phyloP scores from a whole-genome alignment of 78 protist genomes.

The Corallochytrium limacisporum region DNA sequence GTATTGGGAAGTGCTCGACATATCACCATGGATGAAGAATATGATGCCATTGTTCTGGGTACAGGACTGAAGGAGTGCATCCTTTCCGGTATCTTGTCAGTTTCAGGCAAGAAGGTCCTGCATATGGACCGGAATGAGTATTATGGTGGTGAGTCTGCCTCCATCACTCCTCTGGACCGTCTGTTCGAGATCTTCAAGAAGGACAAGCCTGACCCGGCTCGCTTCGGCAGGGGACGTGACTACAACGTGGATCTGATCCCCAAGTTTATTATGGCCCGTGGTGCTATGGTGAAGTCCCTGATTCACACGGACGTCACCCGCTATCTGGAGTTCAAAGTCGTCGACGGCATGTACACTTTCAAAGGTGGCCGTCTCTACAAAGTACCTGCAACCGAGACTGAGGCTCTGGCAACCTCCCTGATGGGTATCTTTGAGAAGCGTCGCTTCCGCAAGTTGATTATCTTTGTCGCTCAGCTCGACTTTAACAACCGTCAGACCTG shows the following conservation, averaged over 20 bases:
- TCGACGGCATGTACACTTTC: slow-evolving; percentile 79
- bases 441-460: slow-evolving; percentile 65
- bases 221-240: slow-evolving; percentile 76
- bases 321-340: slow-evolving; percentile 88
- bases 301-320: slow-evolving; percentile 82
- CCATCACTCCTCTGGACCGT: slow-evolving; percentile 65
- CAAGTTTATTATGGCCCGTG: slow-evolving; percentile 88
- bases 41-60: slow-evolving; percentile 83
- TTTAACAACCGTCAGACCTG: slow-evolving; percentile 51
- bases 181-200: slow-evolving; percentile 45
- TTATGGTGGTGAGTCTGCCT: slow-evolving; percentile 97
- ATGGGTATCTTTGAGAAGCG: slow-evolving; percentile 94
- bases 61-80: slow-evolving; percentile 98
- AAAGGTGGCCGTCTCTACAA: slow-evolving; percentile 23
- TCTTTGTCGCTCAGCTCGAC: slow-evolving; percentile 61
- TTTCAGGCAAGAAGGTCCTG: slow-evolving; percentile 73
- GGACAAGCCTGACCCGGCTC: not conserved
- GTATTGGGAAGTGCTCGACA: slow-evolving; percentile 10
- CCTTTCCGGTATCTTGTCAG: slow-evolving; percentile 84
- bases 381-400: slow-evolving; percentile 87
- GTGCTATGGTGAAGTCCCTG: slow-evolving; percentile 85
- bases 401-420: slow-evolving; percentile 77
- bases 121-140: slow-evolving; percentile 96
- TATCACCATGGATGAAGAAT: slow-evolving; percentile 64
- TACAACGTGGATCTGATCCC: slow-evolving; percentile 94